phyloP scores from a whole-genome alignment of 2,329 filamentous ascomycete genomes.

The Botrytis paeoniae region DNA sequence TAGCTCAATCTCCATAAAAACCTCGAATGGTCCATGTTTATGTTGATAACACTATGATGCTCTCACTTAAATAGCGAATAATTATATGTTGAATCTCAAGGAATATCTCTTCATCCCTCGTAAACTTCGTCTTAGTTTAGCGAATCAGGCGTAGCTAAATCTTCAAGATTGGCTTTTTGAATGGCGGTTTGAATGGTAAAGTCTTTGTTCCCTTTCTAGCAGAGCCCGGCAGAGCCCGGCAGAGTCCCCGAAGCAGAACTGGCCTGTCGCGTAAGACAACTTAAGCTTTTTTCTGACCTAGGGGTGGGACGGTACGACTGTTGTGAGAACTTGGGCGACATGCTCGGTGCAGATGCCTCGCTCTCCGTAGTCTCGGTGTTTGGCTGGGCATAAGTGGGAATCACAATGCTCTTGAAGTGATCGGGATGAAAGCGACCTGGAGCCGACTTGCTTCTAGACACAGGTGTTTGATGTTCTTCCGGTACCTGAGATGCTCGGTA shows the following conservation, averaged over 20 bases:
- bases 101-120: neutral
- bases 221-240: conserved; percentile 10
- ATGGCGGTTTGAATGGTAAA: conserved; percentile 17
- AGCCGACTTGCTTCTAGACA: conserved; percentile 14
- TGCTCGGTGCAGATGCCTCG: neutral
- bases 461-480: neutral
- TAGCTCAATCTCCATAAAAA: neutral
- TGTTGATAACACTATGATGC: neutral
- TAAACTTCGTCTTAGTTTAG: neutral
- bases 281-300: conserved; percentile 15
- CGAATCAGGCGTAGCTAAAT: neutral
- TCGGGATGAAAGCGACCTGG: neutral
- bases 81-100: neutral
- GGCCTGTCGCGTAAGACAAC: conserved; percentile 9
- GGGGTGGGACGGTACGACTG: neutral
- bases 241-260: conserved; percentile 13
- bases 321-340: neutral
- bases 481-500: conserved; percentile 19
- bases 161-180: conserved; percentile 1
- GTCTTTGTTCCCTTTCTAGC: conserved; percentile 14
- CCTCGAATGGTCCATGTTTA: neutral
- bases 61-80: neutral
- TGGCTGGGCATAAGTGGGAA: neutral
- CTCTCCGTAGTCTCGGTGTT: neutral
- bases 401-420: too few species aligned